Base-by-base conservation (phyloP, 331 rosid genomes). In the Prunus yedoensis region DNA sequence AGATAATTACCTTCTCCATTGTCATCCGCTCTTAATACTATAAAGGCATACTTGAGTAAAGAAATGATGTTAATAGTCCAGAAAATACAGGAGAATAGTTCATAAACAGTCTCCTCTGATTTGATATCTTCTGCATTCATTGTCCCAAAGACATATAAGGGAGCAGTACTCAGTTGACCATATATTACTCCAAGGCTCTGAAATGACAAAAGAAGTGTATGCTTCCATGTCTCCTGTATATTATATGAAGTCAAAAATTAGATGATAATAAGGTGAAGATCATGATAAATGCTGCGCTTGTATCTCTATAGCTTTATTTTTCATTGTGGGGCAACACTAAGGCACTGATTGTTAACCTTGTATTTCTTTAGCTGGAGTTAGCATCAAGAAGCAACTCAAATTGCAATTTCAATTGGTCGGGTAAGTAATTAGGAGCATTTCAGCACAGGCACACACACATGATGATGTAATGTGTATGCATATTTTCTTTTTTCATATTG, bases 91-190 rank as follows among this genome's bases (percentile, higher is more conserved):
- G 91, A 89, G 80, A 89, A 88, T 71, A 88, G 84, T 71, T 86
- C 90, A 76, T 77, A 85, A 68, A 85, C 87, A 46, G 85, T 83
- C 38, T 88, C 88, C 30, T 82, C 84, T 0, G 88, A 79, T 53
- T 3, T 27, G 67, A 85, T 77, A 75, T 87, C 85, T 6, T 15
- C 14, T 45, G 43, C 43, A 38, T 38, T 63, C 78, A 92, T 79
- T 74, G 93, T 92, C 67, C 85, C 90, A 68, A 89, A 88, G 10
- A 92, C 95, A 69, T 88, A 92, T 1, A 92, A 76, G 45, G 97
- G 97, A 46, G 97, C 91, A 27, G 93, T 87, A 83, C 93, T 84
- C 23, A 91, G 78, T 74, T 92, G 97, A 64, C 97, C 96, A 79
- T 86, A 92, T 79, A 89, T 85, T 46, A 91, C 86, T 77, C 97